Evolutionary conservation across 768 basidiomycete genomes (phyloP).

Genomic region (Jaapia argillacea): DNA sequence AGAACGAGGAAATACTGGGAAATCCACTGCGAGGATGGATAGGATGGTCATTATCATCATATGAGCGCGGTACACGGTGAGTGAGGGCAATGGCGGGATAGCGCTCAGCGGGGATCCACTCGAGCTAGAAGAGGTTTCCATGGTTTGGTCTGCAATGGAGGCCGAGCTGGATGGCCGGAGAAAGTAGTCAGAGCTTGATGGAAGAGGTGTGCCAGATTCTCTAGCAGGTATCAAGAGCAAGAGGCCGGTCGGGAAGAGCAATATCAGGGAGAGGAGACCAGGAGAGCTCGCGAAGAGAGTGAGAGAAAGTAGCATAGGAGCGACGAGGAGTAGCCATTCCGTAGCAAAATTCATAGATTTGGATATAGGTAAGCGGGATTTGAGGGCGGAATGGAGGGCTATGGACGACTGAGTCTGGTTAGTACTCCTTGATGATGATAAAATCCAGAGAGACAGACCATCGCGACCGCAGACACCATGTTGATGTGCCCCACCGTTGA

Average conservation of each 20-base stretch:
- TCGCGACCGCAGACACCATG: constrained; percentile 47
- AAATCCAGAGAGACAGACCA: constrained; percentile 34
- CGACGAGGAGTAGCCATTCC: constrained; percentile 57
- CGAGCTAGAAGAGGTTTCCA: neutral
- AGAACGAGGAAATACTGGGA: constrained; percentile 79
- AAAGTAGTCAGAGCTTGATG: constrained; percentile 26
- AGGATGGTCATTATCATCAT: constrained; percentile 93
- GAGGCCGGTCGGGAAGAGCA: constrained; percentile 36
- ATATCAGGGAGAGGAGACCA: constrained; percentile 33
- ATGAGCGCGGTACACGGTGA: constrained; percentile 85
- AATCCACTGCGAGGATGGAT: constrained; percentile 93
- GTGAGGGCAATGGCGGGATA: constrained; percentile 48
- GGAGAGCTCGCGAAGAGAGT: constrained; percentile 64
- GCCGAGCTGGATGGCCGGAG: no score
- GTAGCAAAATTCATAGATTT: constrained; percentile 21
- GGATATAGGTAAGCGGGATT: constrained; percentile 34
- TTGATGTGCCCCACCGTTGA: constrained; percentile 64
- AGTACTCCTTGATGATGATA: neutral
- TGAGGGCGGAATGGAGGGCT: constrained; percentile 51
- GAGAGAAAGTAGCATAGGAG: constrained; percentile 77
- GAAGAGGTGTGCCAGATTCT: constrained; percentile 39
- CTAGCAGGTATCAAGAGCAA: constrained; percentile 33
- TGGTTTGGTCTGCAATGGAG: no score
- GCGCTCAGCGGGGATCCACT: constrained; percentile 1
- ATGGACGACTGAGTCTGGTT: constrained; percentile 51